phyloP scores from a whole-genome alignment of 2,329 filamentous ascomycete genomes.

The Clonostachys rosea region DNA sequence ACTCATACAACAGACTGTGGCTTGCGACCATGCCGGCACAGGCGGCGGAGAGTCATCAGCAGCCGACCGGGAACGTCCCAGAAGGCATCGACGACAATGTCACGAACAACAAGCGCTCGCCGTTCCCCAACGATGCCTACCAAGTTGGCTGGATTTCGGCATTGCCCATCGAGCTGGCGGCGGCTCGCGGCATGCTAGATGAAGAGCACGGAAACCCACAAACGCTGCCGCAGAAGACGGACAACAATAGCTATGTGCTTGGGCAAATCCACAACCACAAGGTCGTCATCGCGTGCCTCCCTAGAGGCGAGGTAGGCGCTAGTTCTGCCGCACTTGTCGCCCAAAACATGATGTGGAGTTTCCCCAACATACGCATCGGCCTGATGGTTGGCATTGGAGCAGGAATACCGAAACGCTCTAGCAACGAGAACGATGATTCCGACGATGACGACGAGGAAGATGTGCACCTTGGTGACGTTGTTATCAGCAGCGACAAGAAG shows the following conservation, averaged over 20 bases:
- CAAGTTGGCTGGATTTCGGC: slow-evolving; percentile 11
- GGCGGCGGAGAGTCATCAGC: too few relatives aligned
- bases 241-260: slow-evolving; percentile 16
- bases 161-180: slow-evolving; percentile 7
- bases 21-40: too few relatives aligned
- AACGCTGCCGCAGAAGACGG: neutral
- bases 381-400: slow-evolving; percentile 13
- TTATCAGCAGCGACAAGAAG: slow-evolving; percentile 17
- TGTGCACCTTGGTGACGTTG: slow-evolving; percentile 29
- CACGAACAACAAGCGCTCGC: too few relatives aligned
- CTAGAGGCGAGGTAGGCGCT: slow-evolving; percentile 16
- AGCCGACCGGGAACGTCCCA: too few relatives aligned
- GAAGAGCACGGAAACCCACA: slow-evolving; percentile 1
- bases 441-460: slow-evolving; percentile 9
- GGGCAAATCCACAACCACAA: slow-evolving; percentile 20
- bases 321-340: slow-evolving; percentile 20
- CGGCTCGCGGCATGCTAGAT: slow-evolving; percentile 8
- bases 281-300: slow-evolving; percentile 22
- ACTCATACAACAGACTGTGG: too few relatives aligned
- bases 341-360: slow-evolving; percentile 21
- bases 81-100: too few relatives aligned
- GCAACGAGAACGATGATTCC: slow-evolving; percentile 1
- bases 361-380: slow-evolving; percentile 16
- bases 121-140: slow-evolving; percentile 3
- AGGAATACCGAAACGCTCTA: slow-evolving; percentile 4